phyloP scores from a whole-genome alignment of 805 yeast species.

The Candida verbasci region DNA sequence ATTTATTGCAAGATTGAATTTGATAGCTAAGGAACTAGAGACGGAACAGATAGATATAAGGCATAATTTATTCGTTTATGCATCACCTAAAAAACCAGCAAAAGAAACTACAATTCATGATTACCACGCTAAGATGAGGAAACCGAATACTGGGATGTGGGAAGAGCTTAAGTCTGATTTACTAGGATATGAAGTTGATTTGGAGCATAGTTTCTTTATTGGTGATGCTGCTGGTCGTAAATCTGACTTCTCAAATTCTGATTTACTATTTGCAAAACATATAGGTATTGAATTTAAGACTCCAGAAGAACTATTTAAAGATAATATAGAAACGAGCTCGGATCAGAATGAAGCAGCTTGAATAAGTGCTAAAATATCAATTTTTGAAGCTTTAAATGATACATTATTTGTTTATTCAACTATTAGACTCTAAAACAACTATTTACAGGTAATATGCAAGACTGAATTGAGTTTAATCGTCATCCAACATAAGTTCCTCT shows the following conservation, averaged over 20 bases:
- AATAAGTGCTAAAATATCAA: neutral
- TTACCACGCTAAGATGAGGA: conserved; percentile 46
- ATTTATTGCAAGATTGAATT: conserved; percentile 40
- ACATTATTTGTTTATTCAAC: no score
- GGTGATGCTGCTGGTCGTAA: conserved; percentile 96
- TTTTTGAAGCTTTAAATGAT: no score
- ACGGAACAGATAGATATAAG: conserved; percentile 8
- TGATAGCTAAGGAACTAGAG: conserved; percentile 27
- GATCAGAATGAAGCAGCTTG: neutral
- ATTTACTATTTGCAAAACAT: conserved; percentile 60
- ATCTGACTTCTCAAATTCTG: conserved; percentile 78
- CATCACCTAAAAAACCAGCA: conserved; percentile 55
- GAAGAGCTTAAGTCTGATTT: conserved; percentile 43
- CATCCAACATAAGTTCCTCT: no score
- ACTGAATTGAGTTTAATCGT: no score
- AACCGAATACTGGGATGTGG: conserved; percentile 83
- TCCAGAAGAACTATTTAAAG: conserved; percentile 66
- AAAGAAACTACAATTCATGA: conserved; percentile 12
- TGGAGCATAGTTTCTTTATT: conserved; percentile 55
- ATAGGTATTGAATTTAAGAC: conserved; percentile 50
- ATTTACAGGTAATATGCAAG: no score
- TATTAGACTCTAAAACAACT: no score
- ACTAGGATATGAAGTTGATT: conserved; percentile 29
- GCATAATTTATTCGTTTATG: conserved; percentile 39
- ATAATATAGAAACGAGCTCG: no score